These are phyloP conservation scores for Tulasnella sp. DNA, from an alignment of 768 basidiomycete genomes.

Conservation along the genomic window DNA sequence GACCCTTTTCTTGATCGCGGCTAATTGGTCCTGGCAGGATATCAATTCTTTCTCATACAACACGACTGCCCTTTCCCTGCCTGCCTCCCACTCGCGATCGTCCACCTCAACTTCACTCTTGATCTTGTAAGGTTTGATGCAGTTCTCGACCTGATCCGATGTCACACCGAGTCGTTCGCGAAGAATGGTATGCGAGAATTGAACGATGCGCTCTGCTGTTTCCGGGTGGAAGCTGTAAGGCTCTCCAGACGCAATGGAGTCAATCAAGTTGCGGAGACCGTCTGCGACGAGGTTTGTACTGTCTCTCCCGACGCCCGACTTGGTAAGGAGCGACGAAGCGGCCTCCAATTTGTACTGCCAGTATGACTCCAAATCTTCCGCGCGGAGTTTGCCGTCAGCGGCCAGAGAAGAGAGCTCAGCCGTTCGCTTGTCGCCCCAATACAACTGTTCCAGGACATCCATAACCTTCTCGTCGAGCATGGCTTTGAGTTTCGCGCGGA, in stretches of 20 bases:
- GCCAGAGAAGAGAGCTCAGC: conserved; percentile 61
- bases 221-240: conserved; percentile 87
- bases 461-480: conserved; percentile 96
- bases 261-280: conserved; percentile 78
- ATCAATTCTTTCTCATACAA: conserved; percentile 74
- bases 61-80: conserved; percentile 59
- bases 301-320: conserved; percentile 90
- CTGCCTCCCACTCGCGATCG: conserved; percentile 80
- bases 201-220: conserved; percentile 77
- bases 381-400: conserved; percentile 52
- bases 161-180: conserved; percentile 87
- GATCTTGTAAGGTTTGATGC: conserved; percentile 98
- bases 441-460: conserved; percentile 93
- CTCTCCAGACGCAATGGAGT: conserved; percentile 76
- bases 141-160: conserved; percentile 99
- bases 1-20: conserved; percentile 76
- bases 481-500: conserved; percentile 76
- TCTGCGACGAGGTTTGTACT: conserved; percentile 92
- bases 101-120: conserved; percentile 78
- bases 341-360: conserved; percentile 97
- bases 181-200: conserved; percentile 88
- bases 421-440: conserved; percentile 88
- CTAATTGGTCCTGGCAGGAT: conserved; percentile 78
- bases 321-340: conserved; percentile 84
- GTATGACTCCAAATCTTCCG: conserved; percentile 68